Base-by-base conservation (phyloP, 306 rosid species). In the Quercus gilva region DNA sequence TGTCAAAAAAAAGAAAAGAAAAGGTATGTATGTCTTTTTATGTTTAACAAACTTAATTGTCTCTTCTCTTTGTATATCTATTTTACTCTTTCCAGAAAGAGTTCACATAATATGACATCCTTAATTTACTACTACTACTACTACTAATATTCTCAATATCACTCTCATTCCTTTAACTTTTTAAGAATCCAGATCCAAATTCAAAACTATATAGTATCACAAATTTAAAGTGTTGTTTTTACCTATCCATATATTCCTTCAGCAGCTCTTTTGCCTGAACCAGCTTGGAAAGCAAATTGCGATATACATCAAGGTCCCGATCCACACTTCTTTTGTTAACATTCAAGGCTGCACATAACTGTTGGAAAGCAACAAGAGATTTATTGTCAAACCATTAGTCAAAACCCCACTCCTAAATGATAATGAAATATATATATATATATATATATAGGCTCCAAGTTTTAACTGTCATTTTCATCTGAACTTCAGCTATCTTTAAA, bases 261-360 rank as follows among this genome's bases (percentile, higher is more conserved):
- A 93, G 97, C 81, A 96, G 85, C 79, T 96, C 98, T 79, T 96
- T 96, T 19, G 99, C 99, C 86, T 96, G 99, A 85, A 93, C 99
- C 88, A 96, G 80, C 86, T 93, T 96, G 45, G 99, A 93, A 57
- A 96, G 99, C 78, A 93, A 86, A 84, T 96, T 93, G 63, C 98
- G 98, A 76, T 93, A 96, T 78, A 96, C 94, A 33, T 96, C 99
- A 87, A 96, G 92, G 88, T 96, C 99, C 35, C 98, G 89, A 81
- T 96, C 99, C 76, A 96, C 99, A 76, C 94, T 86, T 88, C 89
- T 88, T 85, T 96, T 96, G 84, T 89, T 68, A 69, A 96, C 69
- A 71, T 89, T 93, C 79, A 96, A 84, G 81, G 92, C 87, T 2
- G 89, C 86, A 63, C 99, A 96, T 63, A 93, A 91, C 99, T 96